Conservation (phyloP, 179 eudicot species). For the Heliamphora pulchella region DNA sequence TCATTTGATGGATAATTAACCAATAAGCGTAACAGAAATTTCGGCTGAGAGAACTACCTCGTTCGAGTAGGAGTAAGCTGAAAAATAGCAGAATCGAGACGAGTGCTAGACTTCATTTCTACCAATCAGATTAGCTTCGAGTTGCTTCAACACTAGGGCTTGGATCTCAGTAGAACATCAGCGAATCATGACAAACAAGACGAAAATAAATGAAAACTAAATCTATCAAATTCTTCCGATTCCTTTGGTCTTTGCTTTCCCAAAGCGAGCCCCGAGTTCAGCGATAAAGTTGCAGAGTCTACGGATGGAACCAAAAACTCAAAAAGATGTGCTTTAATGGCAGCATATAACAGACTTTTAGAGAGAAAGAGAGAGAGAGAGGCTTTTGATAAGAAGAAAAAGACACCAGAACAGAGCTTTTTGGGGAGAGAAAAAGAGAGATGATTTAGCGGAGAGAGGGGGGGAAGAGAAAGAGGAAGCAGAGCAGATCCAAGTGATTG, state of each 20-base stretch:
- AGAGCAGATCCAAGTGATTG: background rate
- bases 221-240: background rate
- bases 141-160: background rate
- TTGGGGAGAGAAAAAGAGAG: background rate
- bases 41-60: conserved; percentile 33
- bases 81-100: conserved; percentile 65
- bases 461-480: background rate
- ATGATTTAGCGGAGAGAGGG: background rate
- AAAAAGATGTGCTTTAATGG: conserved; percentile 9
- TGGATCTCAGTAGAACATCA: conserved; percentile 8
- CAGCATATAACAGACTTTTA: conserved; percentile 2
- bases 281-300: background rate
- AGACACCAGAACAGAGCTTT: background rate
- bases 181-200: background rate
- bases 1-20: background rate
- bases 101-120: conserved; percentile 58
- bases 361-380: background rate
- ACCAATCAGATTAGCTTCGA: background rate
- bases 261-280: background rate
- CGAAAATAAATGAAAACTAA: background rate
- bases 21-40: background rate
- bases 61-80: conserved; percentile 99
- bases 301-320: background rate
- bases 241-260: background rate
- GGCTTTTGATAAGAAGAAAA: too few relatives aligned